These are phyloP conservation scores for Vairimorpha apis DNA, from an alignment of 371 early-diverging fungal species.

Conservation along the genomic window DNA sequence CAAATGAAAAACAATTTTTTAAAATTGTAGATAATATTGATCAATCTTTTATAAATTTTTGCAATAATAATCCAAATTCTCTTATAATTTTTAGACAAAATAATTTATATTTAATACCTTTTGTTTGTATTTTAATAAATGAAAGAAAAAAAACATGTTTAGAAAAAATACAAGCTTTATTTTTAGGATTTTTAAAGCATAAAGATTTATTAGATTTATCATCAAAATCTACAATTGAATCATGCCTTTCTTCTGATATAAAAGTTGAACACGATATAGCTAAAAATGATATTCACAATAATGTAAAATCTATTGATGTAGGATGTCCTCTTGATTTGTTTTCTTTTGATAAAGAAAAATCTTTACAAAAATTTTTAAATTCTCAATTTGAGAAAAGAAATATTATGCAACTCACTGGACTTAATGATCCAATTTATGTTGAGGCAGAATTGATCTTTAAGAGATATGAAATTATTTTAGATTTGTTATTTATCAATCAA, in stretches of 20 bases:
- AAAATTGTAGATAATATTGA: constrained; percentile 23
- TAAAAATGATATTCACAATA: background rate
- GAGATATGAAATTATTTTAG: constrained; percentile 80
- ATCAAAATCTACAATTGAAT: constrained; percentile 44
- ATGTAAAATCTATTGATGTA: background rate
- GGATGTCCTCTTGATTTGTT: constrained; percentile 5
- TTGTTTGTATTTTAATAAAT: background rate
- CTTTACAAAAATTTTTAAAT: background rate
- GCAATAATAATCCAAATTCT: background rate
- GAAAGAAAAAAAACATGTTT: background rate
- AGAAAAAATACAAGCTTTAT: background rate
- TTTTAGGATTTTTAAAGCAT: background rate
- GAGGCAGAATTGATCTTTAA: constrained; percentile 89
- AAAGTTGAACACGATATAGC: background rate
- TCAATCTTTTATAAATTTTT: constrained; percentile 9
- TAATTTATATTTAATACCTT: background rate
- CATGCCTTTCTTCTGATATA: constrained; percentile 21
- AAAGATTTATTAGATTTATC: constrained; percentile 38
- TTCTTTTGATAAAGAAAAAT: background rate
- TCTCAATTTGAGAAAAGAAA: constrained; percentile 54
- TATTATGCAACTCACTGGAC: constrained; percentile 85
- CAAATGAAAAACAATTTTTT: constrained; percentile 59
- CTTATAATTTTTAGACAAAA: background rate
- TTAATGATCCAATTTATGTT: constrained; percentile 92
- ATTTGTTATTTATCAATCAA: constrained; percentile 92